phyloP scores from a whole-genome alignment of 2,329 filamentous ascomycete genomes.

The Calcarisporium arbuscula region DNA sequence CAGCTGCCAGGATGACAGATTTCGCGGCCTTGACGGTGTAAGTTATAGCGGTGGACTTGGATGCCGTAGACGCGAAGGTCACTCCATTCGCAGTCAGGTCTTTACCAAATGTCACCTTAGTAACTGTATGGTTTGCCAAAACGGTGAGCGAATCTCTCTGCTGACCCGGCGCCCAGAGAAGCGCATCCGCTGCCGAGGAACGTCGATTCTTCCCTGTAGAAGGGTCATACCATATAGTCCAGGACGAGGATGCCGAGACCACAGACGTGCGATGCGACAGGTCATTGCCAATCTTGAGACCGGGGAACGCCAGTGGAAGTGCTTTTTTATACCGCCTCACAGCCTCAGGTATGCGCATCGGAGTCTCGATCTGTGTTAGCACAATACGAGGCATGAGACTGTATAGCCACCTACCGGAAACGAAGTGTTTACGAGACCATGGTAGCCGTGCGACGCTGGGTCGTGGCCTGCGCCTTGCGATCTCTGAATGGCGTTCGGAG shows the following conservation, averaged over 20 bases:
- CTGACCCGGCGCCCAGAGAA: slow-evolving; percentile 26
- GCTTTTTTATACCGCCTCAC: slow-evolving; percentile 15
- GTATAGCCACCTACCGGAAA: slow-evolving; percentile 16
- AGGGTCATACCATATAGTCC: slow-evolving; percentile 17
- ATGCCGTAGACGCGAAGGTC: slow-evolving; percentile 22
- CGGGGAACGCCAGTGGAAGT: slow-evolving; percentile 12
- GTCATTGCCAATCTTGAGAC: slow-evolving; percentile 15
- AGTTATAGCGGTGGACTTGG: slow-evolving; percentile 37
- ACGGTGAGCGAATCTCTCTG: slow-evolving; percentile 23
- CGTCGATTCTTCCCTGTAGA: slow-evolving; percentile 10
- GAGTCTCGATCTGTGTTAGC: too few relatives aligned
- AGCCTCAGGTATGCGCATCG: slow-evolving; percentile 15
- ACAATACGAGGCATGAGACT: too few relatives aligned
- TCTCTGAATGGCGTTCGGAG: slow-evolving; percentile 12
- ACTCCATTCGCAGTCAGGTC: slow-evolving; percentile 3
- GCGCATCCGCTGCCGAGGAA: slow-evolving; percentile 16
- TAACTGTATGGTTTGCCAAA: slow-evolving; percentile 22
- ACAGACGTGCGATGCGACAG: slow-evolving; percentile 15
- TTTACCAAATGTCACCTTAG: slow-evolving; percentile 24
- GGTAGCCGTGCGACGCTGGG: slow-evolving; percentile 22
- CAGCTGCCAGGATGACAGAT: slow-evolving; percentile 12
- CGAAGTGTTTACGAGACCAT: slow-evolving; percentile 16
- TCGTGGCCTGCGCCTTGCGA: slow-evolving; percentile 13
- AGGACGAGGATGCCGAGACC: slow-evolving; percentile 17
- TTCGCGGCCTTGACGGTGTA: slow-evolving; percentile 5